These are phyloP conservation scores for Paramyrothecium sp. DNA, from an alignment of 2,329 filamentous ascomycete genomes.

Conservation along the genomic window DNA sequence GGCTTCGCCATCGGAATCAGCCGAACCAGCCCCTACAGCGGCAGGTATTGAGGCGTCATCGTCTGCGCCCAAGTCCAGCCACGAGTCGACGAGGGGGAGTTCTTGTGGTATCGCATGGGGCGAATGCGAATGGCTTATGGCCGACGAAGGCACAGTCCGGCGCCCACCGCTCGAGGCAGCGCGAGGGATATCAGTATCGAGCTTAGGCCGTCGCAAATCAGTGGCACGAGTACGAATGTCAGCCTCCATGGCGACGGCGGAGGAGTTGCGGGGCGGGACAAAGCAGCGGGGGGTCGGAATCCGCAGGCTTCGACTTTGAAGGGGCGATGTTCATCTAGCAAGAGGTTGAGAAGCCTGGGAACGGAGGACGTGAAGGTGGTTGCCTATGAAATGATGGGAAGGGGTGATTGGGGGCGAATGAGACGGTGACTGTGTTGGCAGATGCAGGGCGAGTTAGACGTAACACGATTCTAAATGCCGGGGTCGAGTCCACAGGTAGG, in stretches of 20 bases:
- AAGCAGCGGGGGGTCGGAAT: neutral
- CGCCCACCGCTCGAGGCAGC: neutral
- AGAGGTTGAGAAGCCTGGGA: neutral
- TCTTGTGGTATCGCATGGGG: neutral
- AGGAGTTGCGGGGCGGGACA: neutral
- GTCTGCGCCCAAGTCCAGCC: conserved; percentile 1
- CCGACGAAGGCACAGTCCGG: neutral
- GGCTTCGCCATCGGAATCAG: neutral
- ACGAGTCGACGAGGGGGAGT: neutral
- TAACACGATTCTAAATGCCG: neutral
- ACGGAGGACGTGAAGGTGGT: neutral
- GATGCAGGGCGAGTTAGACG: too few species aligned
- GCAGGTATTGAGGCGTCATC: neutral
- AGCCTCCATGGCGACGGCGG: neutral
- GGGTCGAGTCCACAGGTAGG: neutral
- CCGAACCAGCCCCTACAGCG: neutral
- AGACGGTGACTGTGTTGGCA: neutral
- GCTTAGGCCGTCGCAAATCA: neutral
- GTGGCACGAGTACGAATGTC: neutral
- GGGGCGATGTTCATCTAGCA: neutral
- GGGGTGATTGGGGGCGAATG: neutral
- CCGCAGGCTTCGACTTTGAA: neutral
- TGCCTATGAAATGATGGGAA: neutral
- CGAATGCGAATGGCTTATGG: neutral
- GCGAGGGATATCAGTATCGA: neutral